Evolutionary conservation across 768 basidiomycete species (phyloP).

Genomic region (Pleurotus ostreatus): DNA sequence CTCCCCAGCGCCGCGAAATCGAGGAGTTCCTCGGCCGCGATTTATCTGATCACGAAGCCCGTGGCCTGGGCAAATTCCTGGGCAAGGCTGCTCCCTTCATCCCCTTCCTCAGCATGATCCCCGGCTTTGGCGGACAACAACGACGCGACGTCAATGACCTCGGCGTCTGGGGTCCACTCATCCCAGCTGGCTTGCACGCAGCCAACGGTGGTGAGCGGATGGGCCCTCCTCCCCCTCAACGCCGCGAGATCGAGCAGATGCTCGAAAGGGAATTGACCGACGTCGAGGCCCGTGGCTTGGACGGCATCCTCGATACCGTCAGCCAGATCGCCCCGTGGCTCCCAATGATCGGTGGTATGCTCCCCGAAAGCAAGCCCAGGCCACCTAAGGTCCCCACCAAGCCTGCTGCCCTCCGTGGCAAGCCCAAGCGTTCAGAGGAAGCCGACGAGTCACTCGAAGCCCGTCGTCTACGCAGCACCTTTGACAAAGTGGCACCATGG

Average conservation of each 20-base stretch:
- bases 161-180: conserved; percentile 3
- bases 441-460: not conserved
- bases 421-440: conserved; percentile 3
- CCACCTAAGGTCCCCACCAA: not conserved
- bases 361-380: not conserved
- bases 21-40: conserved; percentile 6
- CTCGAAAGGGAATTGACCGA: conserved; percentile 1
- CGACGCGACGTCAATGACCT: not conserved
- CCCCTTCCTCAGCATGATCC: conserved; percentile 2
- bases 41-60: conserved; percentile 3
- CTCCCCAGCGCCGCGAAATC: conserved; percentile 2
- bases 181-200: not conserved
- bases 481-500: conserved; percentile 5
- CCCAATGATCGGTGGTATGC: conserved; percentile 6
- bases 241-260: conserved; percentile 7
- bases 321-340: conserved; percentile 4
- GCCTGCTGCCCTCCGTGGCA: not conserved
- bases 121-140: not conserved
- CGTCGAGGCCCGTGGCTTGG: not conserved
- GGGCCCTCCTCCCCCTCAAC: conserved; percentile 1
- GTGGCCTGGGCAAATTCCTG: not conserved
- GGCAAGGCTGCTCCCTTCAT: not conserved
- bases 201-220: not conserved
- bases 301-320: conserved; percentile 2
- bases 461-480: not conserved